These are phyloP conservation scores for Chlamydomonas applanata DNA, from an alignment of 139 green algal species.

Conservation along the genomic window DNA sequence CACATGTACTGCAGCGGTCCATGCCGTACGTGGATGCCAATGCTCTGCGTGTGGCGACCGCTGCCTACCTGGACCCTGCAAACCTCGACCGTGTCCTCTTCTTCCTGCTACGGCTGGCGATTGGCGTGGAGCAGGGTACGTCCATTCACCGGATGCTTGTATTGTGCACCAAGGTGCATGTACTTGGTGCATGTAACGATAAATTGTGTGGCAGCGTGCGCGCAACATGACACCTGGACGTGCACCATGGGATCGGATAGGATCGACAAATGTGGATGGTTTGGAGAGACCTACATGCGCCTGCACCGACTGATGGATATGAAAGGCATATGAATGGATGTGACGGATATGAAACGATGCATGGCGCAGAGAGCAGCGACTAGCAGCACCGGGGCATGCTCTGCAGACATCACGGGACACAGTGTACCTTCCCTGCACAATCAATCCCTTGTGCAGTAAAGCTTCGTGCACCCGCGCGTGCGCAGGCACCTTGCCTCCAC, in stretches of 20 bases:
- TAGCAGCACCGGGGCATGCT: background rate
- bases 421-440: background rate
- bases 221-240: no score
- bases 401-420: background rate
- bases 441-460: background rate
- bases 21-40: constrained; percentile 14
- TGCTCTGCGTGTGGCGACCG: constrained; percentile 18
- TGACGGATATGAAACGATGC: no score
- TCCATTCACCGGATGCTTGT: no score
- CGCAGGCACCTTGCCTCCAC: constrained; percentile 12
- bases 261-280: no score
- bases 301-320: no score
- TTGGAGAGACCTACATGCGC: no score
- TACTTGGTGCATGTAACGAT: no score
- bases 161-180: no score
- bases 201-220: no score
- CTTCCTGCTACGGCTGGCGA: constrained; percentile 16
- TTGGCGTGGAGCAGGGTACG: constrained; percentile 21
- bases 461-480: background rate
- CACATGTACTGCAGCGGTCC: background rate
- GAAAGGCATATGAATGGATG: no score
- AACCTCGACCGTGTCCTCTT: constrained; percentile 22
- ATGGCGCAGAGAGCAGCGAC: no score
- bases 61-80: constrained; percentile 4
- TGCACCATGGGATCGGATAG: no score